Evolutionary conservation across 306 rosid genomes (phyloP), one percentile per base, ranked within the genome.

Genomic region (Sicyos baderoa): DNA sequence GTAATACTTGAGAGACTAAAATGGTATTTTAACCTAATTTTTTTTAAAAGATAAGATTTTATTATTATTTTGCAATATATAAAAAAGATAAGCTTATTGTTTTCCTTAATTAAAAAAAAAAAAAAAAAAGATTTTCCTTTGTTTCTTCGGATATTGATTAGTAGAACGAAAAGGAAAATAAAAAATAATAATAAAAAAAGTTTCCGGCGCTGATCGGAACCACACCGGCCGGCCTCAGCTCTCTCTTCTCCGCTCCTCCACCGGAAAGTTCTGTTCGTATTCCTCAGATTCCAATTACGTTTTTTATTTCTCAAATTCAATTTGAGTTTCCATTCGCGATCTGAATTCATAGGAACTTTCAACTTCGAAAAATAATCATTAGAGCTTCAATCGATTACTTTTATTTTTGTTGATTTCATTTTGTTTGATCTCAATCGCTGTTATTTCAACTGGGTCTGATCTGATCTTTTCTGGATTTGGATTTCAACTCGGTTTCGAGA

Each of bases 251-350:
- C 56, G 21, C 49, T 48, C 71, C 7, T 48, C 42, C 13, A 14
- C 35, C 35, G 2, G 4, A 4, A 3, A 29, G 2, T 29, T 29
- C 4, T 29, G 14, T 52, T 12, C 10, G 53, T 64, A 9, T 47
- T 66, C 9, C 55, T 66, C 23, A n/a, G n/a, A 44, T 13, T 66
- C 44, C 56, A 66, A 5, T 47, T 22, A 7, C 4, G 47, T 7
- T 47, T 14, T 0, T 22, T 21, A 45, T 48, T 23, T 1, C 12
- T 13, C 11, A 11, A 11, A 6, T 19, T 12, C 48, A 32, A 2
- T 21, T 13, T 44, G 18, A 19, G 37, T 44, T 64, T 64, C 70
- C 35, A 44, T 64, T 12, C 54, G 54, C 56, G 71, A 66, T 66
- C 71, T 66, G 55, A 42, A 47, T 47, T 66, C 23, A 23, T 66